A percentile compares a stretch with the other conserved stretches of the same genome.
Evolutionary conservation across 768 basidiomycete species (phyloP).

Genomic region (Clitopilus hobsonii): DNA sequence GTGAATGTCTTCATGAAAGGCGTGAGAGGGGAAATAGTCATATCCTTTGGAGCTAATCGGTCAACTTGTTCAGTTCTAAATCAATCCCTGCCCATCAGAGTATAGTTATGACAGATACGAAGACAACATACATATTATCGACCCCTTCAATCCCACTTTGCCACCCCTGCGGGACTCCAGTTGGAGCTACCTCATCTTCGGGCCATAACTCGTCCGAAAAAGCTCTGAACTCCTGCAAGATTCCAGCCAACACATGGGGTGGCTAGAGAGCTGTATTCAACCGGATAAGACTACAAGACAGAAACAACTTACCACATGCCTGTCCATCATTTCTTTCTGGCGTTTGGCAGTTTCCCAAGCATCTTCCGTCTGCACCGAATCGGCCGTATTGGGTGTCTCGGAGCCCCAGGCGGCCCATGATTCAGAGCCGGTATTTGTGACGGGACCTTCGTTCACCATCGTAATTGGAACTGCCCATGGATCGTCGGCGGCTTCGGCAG

Average conservation of each 20-base stretch:
- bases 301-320: constrained; percentile 53
- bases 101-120: neutral
- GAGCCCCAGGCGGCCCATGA: constrained; percentile 18
- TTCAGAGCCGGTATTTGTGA: constrained; percentile 15
- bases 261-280: constrained; percentile 40
- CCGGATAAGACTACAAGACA: constrained; percentile 11
- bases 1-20: constrained; percentile 53
- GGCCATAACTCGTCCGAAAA: constrained; percentile 54
- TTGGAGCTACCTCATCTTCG: constrained; percentile 11
- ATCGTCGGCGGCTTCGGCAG: constrained; percentile 20
- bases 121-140: constrained; percentile 54
- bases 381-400: neutral
- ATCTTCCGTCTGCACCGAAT: constrained; percentile 29
- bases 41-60: constrained; percentile 44
- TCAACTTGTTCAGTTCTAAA: constrained; percentile 25
- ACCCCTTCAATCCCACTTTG: constrained; percentile 41
- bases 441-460: constrained; percentile 7
- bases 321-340: constrained; percentile 55
- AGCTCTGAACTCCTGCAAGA: constrained; percentile 50
- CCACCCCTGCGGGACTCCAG: constrained; percentile 27
- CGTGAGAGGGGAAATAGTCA: constrained; percentile 42
- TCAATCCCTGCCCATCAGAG: neutral
- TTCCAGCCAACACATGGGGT: constrained; percentile 56
- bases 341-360: constrained; percentile 66
- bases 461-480: constrained; percentile 30